Evolutionary conservation across 768 basidiomycete species (phyloP).

Genomic region (Hebeloma cylindrosporum): DNA sequence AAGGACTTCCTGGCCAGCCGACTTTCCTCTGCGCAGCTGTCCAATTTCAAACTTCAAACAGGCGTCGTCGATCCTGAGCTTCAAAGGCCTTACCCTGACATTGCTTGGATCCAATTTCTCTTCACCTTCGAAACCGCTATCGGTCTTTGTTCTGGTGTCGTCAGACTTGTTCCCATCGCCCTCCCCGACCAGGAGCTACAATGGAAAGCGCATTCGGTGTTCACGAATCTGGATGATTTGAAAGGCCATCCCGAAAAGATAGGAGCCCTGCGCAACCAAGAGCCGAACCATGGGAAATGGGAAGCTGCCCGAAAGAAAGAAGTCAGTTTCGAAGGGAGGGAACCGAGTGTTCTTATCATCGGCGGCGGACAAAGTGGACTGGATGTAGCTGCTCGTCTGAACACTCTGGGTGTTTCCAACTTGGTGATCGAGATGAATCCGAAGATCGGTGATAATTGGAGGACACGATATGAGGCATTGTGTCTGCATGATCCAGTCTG

Average conservation of each 20-base stretch:
- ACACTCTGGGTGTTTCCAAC: conserved; percentile 45
- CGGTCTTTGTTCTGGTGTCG: conserved; percentile 53
- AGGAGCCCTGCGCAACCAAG: conserved; percentile 37
- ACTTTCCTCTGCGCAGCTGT: conserved; percentile 29
- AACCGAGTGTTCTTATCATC: conserved; percentile 57
- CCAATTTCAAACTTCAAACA: conserved; percentile 25
- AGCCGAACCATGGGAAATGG: conserved; percentile 53
- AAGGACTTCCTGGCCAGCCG: conserved; percentile 47
- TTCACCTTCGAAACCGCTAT: conserved; percentile 56
- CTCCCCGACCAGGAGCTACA: conserved; percentile 14
- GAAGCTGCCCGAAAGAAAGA: conserved; percentile 39
- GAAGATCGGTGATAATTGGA: conserved; percentile 58
- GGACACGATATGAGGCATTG: conserved; percentile 57
- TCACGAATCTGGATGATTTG: conserved; percentile 59
- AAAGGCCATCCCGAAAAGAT: conserved; percentile 44
- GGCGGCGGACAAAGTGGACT: conserved; percentile 59
- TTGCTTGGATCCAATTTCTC: conserved; percentile 56
- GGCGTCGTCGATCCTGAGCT: conserved; percentile 9
- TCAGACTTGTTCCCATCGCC: conserved; percentile 49
- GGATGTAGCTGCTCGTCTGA: conserved; percentile 54
- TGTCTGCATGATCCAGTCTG: conserved; percentile 55
- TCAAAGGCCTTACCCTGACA: conserved; percentile 41
- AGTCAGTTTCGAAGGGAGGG: conserved; percentile 42
- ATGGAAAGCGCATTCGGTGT: conserved; percentile 65
- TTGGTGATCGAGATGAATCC: conserved; percentile 57